Conservation (phyloP, 345 rosid genomes). For the Eucalyptus sp. region DNA sequence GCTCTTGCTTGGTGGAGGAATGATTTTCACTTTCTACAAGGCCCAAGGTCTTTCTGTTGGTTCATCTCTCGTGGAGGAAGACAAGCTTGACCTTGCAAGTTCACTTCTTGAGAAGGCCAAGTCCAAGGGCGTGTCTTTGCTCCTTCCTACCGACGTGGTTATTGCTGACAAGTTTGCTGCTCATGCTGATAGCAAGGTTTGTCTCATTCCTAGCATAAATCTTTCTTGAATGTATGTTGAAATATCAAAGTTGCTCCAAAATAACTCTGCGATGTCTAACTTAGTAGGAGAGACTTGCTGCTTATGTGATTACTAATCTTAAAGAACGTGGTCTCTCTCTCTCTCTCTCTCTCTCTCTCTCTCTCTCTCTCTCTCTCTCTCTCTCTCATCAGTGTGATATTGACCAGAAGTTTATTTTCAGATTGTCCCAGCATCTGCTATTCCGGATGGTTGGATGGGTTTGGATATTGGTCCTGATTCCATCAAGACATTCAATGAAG, state of each 20-base stretch:
- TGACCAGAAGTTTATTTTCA: slow-evolving; percentile 2
- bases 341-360: neutral
- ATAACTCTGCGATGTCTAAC: neutral
- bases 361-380: neutral
- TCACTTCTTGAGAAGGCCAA: slow-evolving; percentile 84
- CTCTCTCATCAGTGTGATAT: neutral
- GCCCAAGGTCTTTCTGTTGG: slow-evolving; percentile 84
- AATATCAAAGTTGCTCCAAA: neutral
- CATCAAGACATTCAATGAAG: slow-evolving; percentile 49
- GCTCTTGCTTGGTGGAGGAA: slow-evolving; percentile 93
- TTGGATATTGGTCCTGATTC: slow-evolving; percentile 89
- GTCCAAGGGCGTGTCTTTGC: slow-evolving; percentile 76
- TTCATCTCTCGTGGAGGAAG: slow-evolving; percentile 90
- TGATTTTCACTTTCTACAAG: slow-evolving; percentile 97
- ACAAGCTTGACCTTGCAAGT: slow-evolving; percentile 79
- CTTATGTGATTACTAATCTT: neutral
- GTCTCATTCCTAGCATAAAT: neutral
- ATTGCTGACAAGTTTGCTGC: slow-evolving; percentile 89
- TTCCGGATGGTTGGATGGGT: slow-evolving; percentile 96
- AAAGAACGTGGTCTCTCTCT: neutral
- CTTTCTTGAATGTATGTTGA: neutral
- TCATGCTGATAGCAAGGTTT: slow-evolving; percentile 85
- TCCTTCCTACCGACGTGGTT: slow-evolving; percentile 79
- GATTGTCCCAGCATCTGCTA: slow-evolving; percentile 70
- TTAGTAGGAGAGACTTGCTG: neutral